Evolutionary conservation across 2,329 filamentous ascomycete species (phyloP), one percentile per base, ranked within the genome.

Genomic region (Colletotrichum somersetense): DNA sequence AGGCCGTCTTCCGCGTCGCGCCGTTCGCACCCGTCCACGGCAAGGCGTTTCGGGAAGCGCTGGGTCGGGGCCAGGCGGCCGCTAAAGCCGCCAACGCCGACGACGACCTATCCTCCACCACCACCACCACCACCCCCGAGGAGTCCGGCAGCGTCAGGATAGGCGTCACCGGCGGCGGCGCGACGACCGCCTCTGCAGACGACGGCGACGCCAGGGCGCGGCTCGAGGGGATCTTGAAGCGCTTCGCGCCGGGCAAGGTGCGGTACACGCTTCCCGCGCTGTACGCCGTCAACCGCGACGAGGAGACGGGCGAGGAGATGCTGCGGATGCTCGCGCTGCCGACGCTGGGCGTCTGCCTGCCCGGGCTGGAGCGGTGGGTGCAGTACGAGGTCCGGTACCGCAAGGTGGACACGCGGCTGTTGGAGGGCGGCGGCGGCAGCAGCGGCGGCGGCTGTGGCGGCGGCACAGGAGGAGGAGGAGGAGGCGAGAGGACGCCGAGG

Each of bases 211-310:
- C 80, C 75, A 64, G 82, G 57, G 69, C 76, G 2, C 74, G 75
- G 20, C 79, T 90, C 0, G 81, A 83, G 40, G 78, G 78, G 2
- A 67, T 85, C 11, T 82, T 91, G 23, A 85, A 84, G 71, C 78
- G 81, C 8, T 83, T 87, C 66, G 88, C 88, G 0, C 87, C 88
- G 0, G 86, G 84, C 0, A 90, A 90, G 77, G 82, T 86, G 18
- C 82, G 89, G 16, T 90, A 84, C 72, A 87, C 88, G 0, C 78
- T 91, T 2, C 89, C 89, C 0, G 89, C 85, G 1, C 77, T 91
- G 10, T 90, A 90, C 76, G 80, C 82, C 10, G 79, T 83, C 2
- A 80, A 87, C 55, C 58, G 10, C 18, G 62, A 48, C 53, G 63
- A 73, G 33, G 55, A 73, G 26, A 66, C 62, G 1, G 69, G 65